Conservation (phyloP, 2,329 filamentous ascomycete genomes). For the Penicillium sp. region DNA sequence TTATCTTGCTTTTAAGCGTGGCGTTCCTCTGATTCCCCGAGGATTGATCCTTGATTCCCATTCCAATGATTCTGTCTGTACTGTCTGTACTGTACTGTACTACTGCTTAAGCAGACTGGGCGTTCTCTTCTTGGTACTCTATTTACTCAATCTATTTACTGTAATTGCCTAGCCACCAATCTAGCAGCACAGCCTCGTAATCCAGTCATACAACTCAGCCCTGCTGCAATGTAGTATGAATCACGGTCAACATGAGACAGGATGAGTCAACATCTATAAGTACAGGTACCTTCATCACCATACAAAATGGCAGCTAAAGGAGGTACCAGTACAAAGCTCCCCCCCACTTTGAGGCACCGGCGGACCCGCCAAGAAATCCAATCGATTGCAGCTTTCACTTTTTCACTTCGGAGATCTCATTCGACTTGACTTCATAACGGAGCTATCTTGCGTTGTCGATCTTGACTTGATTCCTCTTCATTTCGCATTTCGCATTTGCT, state of each 20-base stretch:
- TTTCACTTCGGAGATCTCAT: too few species aligned
- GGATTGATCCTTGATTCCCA: neutral
- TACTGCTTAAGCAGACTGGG: too few species aligned
- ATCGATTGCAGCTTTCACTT: slow-evolving; percentile 26
- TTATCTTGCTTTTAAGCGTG: slow-evolving; percentile 1
- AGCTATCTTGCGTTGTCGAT: neutral
- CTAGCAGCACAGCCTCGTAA: too few species aligned
- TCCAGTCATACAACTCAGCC: neutral
- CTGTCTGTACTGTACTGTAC: slow-evolving; percentile 5
- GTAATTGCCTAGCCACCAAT: too few species aligned
- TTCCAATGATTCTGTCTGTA: neutral
- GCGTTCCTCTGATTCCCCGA: slow-evolving; percentile 1
- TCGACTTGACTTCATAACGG: neutral
- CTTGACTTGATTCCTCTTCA: neutral
- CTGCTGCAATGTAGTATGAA: neutral
- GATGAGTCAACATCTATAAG: slow-evolving; percentile 25
- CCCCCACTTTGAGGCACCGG: slow-evolving; percentile 1
- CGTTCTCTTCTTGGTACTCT: too few species aligned
- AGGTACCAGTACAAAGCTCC: slow-evolving; percentile 18
- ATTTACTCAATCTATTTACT: too few species aligned
- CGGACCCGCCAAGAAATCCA: slow-evolving; percentile 19
- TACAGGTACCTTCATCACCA: slow-evolving; percentile 3
- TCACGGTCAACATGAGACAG: slow-evolving; percentile 28
- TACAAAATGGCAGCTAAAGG: accelerated
- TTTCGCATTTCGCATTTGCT: neutral